These are phyloP conservation scores for Xylaria sp. DNA, from an alignment of 2,329 filamentous ascomycete genomes.

Conservation along the genomic window DNA sequence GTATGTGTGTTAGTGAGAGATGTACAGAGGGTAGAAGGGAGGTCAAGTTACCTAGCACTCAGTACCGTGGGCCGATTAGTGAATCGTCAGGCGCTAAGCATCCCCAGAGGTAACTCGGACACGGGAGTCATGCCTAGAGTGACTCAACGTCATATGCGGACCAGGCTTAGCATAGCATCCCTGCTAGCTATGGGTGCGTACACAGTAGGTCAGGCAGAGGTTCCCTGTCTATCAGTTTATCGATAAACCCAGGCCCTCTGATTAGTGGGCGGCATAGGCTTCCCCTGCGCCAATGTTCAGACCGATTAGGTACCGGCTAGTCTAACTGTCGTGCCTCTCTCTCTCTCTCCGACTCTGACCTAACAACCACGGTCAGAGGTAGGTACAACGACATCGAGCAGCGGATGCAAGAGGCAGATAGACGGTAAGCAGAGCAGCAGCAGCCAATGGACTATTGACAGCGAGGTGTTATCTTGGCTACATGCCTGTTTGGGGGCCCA, in stretches of 20 bases:
- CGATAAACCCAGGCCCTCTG: constrained; percentile 10
- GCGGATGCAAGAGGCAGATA: not conserved
- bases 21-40: too few relatives aligned
- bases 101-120: not conserved
- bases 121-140: constrained; percentile 12
- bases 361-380: too few relatives aligned
- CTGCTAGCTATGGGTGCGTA: not conserved
- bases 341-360: too few relatives aligned
- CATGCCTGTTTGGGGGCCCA: too few relatives aligned
- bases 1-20: too few relatives aligned
- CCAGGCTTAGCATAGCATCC: not conserved
- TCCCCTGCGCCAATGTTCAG: not conserved
- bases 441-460: constrained; percentile 12
- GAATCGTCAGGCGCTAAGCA: too few relatives aligned
- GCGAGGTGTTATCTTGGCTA: not conserved
- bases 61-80: too few relatives aligned
- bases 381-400: not conserved
- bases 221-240: constrained; percentile 18
- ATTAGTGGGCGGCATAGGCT: not conserved
- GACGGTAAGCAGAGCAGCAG: not conserved
- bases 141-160: constrained; percentile 27
- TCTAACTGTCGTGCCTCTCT: not conserved
- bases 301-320: too few relatives aligned
- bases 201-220: not conserved
- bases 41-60: too few relatives aligned